phyloP scores from a whole-genome alignment of 371 early-diverging fungal genomes.

The Mucor piriformis region DNA sequence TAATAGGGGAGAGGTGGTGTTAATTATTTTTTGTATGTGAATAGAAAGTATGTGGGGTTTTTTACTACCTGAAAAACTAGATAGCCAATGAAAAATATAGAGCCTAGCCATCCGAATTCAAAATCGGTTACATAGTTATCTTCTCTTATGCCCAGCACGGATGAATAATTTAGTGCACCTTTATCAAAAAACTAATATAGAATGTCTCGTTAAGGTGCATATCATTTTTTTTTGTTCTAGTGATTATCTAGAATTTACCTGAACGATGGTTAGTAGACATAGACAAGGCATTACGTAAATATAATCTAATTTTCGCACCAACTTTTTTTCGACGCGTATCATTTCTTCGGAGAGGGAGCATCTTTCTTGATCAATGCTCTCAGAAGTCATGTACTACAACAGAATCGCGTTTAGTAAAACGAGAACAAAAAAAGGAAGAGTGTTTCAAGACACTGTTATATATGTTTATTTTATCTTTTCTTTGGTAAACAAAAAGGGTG shows the following conservation, averaged over 20 bases:
- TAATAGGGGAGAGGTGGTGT: not conserved
- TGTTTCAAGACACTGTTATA: not conserved
- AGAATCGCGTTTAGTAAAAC: too few species aligned
- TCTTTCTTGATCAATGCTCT: not conserved
- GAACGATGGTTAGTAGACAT: constrained; percentile 35
- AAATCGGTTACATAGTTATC: constrained; percentile 30
- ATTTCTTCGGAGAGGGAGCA: not conserved
- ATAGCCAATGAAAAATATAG: constrained; percentile 25
- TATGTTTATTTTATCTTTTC: not conserved
- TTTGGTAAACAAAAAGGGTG: too few species aligned
- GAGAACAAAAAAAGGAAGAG: not conserved
- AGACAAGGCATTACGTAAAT: constrained; percentile 31
- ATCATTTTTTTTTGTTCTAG: not conserved
- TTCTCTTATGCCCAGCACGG: constrained; percentile 31
- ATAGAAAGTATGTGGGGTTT: not conserved
- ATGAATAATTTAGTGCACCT: constrained; percentile 43
- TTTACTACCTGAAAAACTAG: constrained; percentile 9
- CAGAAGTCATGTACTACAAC: not conserved
- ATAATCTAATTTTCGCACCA: constrained; percentile 16
- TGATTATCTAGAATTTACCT: constrained; percentile 24
- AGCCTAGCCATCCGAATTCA: constrained; percentile 40
- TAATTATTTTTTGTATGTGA: not conserved
- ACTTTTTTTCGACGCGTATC: constrained; percentile 12
- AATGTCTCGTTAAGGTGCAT: not conserved
- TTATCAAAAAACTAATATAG: constrained; percentile 42